A percentile compares a stretch with the other conserved stretches of the same genome.
Evolutionary conservation across 1,284 basidiomycete species (phyloP).

Genomic region (Quambalaria eucalypti): DNA sequence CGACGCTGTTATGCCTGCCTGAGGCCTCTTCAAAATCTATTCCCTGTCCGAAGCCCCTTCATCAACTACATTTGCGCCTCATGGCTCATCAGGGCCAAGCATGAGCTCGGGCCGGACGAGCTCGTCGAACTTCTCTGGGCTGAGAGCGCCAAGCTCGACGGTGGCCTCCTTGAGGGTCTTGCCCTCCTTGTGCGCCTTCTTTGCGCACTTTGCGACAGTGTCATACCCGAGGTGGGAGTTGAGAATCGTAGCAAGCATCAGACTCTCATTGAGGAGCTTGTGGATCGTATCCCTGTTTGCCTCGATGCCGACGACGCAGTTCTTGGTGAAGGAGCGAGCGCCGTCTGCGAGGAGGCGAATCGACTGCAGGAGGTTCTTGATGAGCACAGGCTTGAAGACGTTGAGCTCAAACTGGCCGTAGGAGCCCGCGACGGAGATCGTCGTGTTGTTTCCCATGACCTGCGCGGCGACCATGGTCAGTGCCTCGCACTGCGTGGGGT

Average conservation of each 20-base stretch:
- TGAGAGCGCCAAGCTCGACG: constrained; percentile 73
- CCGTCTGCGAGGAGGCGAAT: constrained; percentile 90
- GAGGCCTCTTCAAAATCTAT: not conserved
- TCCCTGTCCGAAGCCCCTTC: not conserved
- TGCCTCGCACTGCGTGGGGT: constrained; percentile 98
- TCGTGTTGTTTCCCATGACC: constrained; percentile 95
- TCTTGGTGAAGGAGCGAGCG: constrained; percentile 69
- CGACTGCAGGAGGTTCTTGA: constrained; percentile 93
- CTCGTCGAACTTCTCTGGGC: constrained; percentile 84
- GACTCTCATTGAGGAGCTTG: constrained; percentile 70
- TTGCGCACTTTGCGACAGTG: constrained; percentile 93
- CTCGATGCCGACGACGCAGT: constrained; percentile 91
- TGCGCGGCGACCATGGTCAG: constrained; percentile 95
- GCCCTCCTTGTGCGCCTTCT: constrained; percentile 98
- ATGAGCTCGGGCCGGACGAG: constrained; percentile 81
- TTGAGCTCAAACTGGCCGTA: constrained; percentile 98
- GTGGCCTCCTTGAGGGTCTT: constrained; percentile 92
- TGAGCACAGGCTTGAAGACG: constrained; percentile 98
- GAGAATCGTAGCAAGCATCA: constrained; percentile 90
- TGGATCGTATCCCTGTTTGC: constrained; percentile 91
- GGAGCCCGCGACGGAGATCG: constrained; percentile 83
- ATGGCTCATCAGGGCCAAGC: constrained; percentile 39
- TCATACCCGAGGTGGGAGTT: constrained; percentile 90
- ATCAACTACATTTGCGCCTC: too few relatives aligned
- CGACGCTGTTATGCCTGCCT: too few relatives aligned